phyloP scores from a whole-genome alignment of 2,329 filamentous ascomycete genomes.

The Xylaria hypoxylon region DNA sequence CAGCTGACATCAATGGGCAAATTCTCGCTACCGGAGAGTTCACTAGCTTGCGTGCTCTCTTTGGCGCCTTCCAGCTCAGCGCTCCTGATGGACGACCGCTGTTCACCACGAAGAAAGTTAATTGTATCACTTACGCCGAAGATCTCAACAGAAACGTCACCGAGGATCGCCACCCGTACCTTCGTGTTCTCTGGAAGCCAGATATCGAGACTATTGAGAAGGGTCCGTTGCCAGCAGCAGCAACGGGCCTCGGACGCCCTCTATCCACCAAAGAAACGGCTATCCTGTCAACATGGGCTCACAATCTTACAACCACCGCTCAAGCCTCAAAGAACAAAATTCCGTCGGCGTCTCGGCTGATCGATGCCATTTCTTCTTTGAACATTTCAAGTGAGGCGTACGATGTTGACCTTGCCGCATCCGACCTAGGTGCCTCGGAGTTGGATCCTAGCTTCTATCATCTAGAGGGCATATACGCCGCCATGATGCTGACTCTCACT shows the following conservation, averaged over 20 bases:
- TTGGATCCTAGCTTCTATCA: constrained; percentile 26
- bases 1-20: constrained; percentile 19
- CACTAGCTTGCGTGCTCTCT: constrained; percentile 28
- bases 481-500: constrained; percentile 30
- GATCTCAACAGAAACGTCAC: constrained; percentile 30
- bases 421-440: constrained; percentile 19
- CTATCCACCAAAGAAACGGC: constrained; percentile 29
- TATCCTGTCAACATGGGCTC: constrained; percentile 25
- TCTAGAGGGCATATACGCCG: constrained; percentile 30
- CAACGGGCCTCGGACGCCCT: constrained; percentile 24
- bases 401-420: constrained; percentile 24
- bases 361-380: constrained; percentile 11
- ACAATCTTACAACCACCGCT: constrained; percentile 20
- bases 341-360: constrained; percentile 3
- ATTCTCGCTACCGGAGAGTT: constrained; percentile 30
- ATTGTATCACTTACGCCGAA: constrained; percentile 33
- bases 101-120: constrained; percentile 29
- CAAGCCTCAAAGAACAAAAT: neutral
- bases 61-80: constrained; percentile 26
- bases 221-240: constrained; percentile 25
- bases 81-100: constrained; percentile 27
- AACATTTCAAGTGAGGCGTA: constrained; percentile 16
- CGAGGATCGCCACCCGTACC: constrained; percentile 32
- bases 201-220: constrained; percentile 29
- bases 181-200: constrained; percentile 36